Evolutionary conservation across 2,329 filamentous ascomycete species (phyloP).

Genomic region (Helotiales sp.): DNA sequence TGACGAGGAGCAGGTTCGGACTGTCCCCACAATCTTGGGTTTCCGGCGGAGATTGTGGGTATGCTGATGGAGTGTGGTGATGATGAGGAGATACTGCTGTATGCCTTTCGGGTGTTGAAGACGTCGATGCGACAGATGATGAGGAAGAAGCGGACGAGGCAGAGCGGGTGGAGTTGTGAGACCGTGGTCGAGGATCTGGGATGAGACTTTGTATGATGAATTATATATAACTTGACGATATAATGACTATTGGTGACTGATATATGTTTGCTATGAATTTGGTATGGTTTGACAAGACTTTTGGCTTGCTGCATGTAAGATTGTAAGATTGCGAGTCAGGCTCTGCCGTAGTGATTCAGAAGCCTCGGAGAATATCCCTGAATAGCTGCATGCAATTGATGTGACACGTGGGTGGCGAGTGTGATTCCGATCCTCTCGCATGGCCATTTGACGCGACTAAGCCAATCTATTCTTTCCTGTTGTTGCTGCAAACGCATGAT

Average conservation of each 20-base stretch:
- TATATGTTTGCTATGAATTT: no score
- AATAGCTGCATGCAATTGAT: constrained; percentile 4
- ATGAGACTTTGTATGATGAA: not conserved
- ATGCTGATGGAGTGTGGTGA: constrained; percentile 20
- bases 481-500: constrained; percentile 7
- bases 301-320: no score
- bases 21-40: constrained; percentile 9
- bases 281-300: no score
- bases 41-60: constrained; percentile 19
- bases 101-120: constrained; percentile 22
- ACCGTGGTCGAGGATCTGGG: not conserved
- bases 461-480: constrained; percentile 7
- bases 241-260: not conserved
- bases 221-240: not conserved
- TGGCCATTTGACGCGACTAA: not conserved
- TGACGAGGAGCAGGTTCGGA: constrained; percentile 15
- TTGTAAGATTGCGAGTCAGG: no score
- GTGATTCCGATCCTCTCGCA: not conserved
- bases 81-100: constrained; percentile 22
- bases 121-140: not conserved
- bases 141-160: not conserved
- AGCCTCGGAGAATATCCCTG: no score
- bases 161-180: not conserved
- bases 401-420: not conserved
- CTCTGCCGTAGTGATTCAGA: no score